Base-by-base conservation (phyloP, 2,329 filamentous ascomycete genomes). In the Trichoderma sp. region DNA sequence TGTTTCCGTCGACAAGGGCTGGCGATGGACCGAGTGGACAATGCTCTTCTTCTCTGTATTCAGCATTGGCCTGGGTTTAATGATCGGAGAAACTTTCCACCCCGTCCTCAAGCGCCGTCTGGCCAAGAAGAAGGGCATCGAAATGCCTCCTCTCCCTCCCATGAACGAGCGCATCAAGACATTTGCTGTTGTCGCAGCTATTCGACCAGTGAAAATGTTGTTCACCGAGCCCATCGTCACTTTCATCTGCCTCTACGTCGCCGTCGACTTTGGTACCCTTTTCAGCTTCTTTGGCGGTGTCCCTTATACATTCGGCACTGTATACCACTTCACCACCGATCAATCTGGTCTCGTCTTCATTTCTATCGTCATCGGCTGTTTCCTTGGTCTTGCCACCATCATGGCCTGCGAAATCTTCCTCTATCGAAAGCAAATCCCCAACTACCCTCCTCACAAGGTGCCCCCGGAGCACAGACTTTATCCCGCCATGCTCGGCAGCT, bases 191-290 rank as follows among this genome's bases (percentile, higher is more conserved):
- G 81, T 86, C 1, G 85, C 86, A 2, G 80, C 90, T 1, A 76
- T 89, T 18, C 84, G 89, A 12, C 90, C 90, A 0, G 21, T 91
- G 0, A 85, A 87, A 62, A 91, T 93, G 86, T 85, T 93, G 8
- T 80, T 91, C 56, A 87, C 88, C 1, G 91, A 93, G 78, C 91
- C 91, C 3, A 91, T 93, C 50, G 88, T 92, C 2, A 87, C 88
- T 12, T 89, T 91, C 73, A 81, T 87, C 50, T 87, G 85, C 59
- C 79, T 90, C 0, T 90, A 90, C 78, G 84, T 87, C 0, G 83
- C 88, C 0, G 87, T 86, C 78, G 85, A 87, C 71, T 90, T 90
- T 73, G 88, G 86, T 5, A 87, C 88, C 0, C 82, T 90, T 1
- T 90, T 88, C 76, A 86, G 83, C 62, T 89, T 90, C 83, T 89